Percentiles rank a stretch among this genome's conserved stretches.
Evolutionary conservation across 176 grass and related monocot genomes (phyloP).

Genomic region (Bothriochloa decipiens): DNA sequence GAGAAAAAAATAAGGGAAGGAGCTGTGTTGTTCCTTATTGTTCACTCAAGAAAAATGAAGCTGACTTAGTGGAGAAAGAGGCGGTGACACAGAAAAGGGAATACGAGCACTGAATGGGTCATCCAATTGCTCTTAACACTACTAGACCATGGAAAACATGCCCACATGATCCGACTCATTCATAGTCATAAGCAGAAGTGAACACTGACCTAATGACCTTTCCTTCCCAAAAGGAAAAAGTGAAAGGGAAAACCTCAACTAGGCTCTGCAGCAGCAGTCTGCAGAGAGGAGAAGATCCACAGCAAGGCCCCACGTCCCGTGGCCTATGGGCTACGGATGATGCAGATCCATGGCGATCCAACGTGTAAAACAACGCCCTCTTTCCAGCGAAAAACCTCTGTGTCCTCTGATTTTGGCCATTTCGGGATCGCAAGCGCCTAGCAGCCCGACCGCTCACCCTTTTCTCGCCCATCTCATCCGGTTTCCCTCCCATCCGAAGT

Average conservation of each 20-base stretch:
- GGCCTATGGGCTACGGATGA: background rate
- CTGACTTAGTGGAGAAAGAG: too few relatives aligned
- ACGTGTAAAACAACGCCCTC: constrained; percentile 49
- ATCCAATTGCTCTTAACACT: background rate
- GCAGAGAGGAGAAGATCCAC: background rate
- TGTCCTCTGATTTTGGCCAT: background rate
- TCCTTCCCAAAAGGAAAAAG: background rate
- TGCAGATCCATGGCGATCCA: constrained; percentile 42
- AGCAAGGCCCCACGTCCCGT: constrained; percentile 4
- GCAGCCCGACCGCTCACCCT: background rate
- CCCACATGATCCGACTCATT: too few relatives aligned
- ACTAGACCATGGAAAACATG: background rate
- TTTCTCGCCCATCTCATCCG: background rate
- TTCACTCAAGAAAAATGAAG: background rate
- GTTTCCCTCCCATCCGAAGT: constrained; percentile 39
- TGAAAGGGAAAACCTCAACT: background rate
- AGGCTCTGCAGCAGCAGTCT: background rate
- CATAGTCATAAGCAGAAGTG: background rate
- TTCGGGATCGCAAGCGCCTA: background rate
- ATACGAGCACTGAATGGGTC: background rate
- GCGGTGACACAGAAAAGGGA: too few relatives aligned
- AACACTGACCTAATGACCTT: background rate
- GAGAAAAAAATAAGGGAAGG: too few relatives aligned
- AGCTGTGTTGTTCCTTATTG: too few relatives aligned
- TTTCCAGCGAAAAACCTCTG: constrained; percentile 38